phyloP scores from a whole-genome alignment of 2,329 filamentous ascomycete species.

The Fusarium luffae region DNA sequence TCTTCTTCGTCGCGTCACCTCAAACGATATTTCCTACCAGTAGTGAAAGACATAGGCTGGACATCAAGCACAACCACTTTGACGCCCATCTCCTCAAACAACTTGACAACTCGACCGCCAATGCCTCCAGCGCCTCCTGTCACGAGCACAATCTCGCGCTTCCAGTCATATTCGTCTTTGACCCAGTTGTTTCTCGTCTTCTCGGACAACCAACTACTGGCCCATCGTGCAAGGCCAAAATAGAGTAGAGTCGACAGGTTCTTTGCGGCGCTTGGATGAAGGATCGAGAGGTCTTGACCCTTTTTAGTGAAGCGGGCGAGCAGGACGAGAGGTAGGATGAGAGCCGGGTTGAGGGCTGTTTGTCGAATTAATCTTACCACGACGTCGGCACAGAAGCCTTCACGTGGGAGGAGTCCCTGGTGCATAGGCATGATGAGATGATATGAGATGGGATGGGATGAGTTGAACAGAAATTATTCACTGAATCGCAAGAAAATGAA shows the following conservation, averaged over 20 bases:
- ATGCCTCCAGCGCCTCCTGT: slow-evolving; percentile 82
- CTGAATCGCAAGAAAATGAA: neutral
- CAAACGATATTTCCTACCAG: slow-evolving; percentile 51
- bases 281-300: slow-evolving; percentile 65
- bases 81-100: slow-evolving; percentile 72
- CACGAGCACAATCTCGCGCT: slow-evolving; percentile 75
- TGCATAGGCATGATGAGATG: slow-evolving; percentile 54
- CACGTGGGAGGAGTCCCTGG: slow-evolving; percentile 64
- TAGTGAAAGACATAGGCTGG: slow-evolving; percentile 66
- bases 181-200: slow-evolving; percentile 52
- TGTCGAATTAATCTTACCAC: slow-evolving; percentile 66
- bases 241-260: slow-evolving; percentile 56
- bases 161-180: slow-evolving; percentile 68
- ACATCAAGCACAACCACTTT: slow-evolving; percentile 80
- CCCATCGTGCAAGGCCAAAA: slow-evolving; percentile 44
- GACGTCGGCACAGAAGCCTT: slow-evolving; percentile 71
- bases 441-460: neutral
- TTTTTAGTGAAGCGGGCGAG: slow-evolving; percentile 71
- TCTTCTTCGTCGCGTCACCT: neutral
- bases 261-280: slow-evolving; percentile 63
- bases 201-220: slow-evolving; percentile 49
- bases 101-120: slow-evolving; percentile 71
- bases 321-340: slow-evolving; percentile 72
- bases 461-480: slow-evolving; percentile 9
- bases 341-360: slow-evolving; percentile 72